A percentile compares a stretch with the other conserved stretches of the same genome.
These are phyloP conservation scores for Lipomyces mesembrius DNA, from an alignment of 805 yeast species.

Conservation along the genomic window DNA sequence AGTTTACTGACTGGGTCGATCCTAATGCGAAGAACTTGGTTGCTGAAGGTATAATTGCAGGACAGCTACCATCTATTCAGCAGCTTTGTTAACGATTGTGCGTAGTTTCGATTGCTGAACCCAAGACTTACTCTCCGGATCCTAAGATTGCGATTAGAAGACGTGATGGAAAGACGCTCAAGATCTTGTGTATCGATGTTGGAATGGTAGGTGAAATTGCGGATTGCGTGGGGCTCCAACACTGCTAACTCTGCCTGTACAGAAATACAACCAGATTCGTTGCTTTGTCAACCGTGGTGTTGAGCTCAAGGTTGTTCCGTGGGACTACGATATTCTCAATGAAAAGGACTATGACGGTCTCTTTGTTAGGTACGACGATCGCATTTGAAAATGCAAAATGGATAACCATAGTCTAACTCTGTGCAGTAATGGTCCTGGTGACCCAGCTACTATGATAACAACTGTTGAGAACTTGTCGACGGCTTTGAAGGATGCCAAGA, in stretches of 20 bases:
- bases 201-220: constrained; percentile 63
- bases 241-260: background rate
- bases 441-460: constrained; percentile 82
- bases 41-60: constrained; percentile 53
- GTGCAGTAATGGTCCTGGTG: constrained; percentile 98
- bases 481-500: constrained; percentile 66
- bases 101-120: constrained; percentile 73
- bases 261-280: constrained; percentile 92
- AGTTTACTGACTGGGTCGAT: constrained; percentile 86
- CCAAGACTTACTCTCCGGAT: constrained; percentile 76
- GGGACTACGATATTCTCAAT: constrained; percentile 77
- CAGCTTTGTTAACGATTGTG: background rate
- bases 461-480: constrained; percentile 64
- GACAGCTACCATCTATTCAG: background rate
- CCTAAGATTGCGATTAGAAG: constrained; percentile 57
- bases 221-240: background rate
- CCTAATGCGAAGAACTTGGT: constrained; percentile 92
- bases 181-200: constrained; percentile 90
- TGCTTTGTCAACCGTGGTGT: constrained; percentile 96
- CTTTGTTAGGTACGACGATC: constrained; percentile 50
- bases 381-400: background rate
- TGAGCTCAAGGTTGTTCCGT: constrained; percentile 92
- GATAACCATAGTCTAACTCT: background rate
- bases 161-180: constrained; percentile 73
- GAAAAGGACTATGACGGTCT: constrained; percentile 91